phyloP scores from a whole-genome alignment of 805 yeast species.

The Kuraishia ogatae region DNA sequence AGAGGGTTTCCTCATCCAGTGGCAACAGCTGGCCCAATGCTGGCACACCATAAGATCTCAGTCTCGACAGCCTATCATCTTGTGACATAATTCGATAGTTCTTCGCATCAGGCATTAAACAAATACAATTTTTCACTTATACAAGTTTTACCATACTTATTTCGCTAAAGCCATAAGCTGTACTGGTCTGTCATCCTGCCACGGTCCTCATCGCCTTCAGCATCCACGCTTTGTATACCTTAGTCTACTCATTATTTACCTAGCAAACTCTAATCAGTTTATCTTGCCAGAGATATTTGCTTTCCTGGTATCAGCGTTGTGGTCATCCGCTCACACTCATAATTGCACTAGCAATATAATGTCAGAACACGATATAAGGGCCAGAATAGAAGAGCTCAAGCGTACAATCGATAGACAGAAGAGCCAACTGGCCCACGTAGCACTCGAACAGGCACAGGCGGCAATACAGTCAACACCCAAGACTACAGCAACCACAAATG shows the following conservation, averaged over 20 bases:
- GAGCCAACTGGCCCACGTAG: background rate
- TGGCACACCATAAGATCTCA: background rate
- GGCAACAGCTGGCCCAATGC: constrained; percentile 31
- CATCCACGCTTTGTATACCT: no score
- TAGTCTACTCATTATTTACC: background rate
- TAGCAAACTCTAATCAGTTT: no score
- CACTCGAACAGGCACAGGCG: background rate
- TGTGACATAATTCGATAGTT: constrained; percentile 8
- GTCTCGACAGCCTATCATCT: background rate
- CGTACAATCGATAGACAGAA: background rate
- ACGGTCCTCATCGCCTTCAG: background rate
- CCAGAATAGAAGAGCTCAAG: background rate
- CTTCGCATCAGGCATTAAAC: background rate
- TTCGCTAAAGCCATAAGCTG: background rate
- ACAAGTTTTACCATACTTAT: no score
- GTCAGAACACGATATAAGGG: background rate
- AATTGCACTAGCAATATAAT: background rate
- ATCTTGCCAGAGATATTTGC: background rate
- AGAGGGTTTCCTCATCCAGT: constrained; percentile 45
- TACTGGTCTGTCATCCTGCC: background rate
- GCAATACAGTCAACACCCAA: background rate
- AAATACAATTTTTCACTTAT: background rate
- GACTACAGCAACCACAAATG: background rate
- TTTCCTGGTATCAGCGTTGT: no score
- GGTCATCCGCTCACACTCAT: no score